phyloP scores from a whole-genome alignment of 2,329 filamentous ascomycete genomes.

The Claviceps citrina region DNA sequence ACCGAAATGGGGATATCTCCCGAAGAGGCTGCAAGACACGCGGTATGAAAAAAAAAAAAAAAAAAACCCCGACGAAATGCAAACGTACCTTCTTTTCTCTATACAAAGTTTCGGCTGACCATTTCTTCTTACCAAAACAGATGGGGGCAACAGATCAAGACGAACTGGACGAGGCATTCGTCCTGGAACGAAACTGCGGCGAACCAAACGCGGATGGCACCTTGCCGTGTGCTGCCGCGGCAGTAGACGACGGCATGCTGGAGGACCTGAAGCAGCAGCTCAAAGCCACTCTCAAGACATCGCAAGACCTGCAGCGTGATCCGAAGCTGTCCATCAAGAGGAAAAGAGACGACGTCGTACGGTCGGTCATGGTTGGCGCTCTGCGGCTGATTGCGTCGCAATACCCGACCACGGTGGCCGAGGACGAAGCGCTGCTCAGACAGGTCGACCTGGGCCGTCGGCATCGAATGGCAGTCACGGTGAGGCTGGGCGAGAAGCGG shows the following conservation, averaged over 20 bases:
- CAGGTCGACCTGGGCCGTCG: constrained; percentile 18
- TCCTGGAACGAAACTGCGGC: constrained; percentile 42
- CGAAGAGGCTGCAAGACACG: constrained; percentile 24
- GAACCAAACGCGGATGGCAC: constrained; percentile 36
- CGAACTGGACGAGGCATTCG: constrained; percentile 59
- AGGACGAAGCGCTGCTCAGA: constrained; percentile 25
- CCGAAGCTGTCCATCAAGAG: constrained; percentile 34
- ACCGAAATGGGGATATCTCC: constrained; percentile 23
- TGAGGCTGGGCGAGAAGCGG: constrained; percentile 58
- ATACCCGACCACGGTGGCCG: constrained; percentile 26
- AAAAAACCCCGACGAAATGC: too few species aligned
- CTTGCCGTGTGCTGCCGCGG: constrained; percentile 22
- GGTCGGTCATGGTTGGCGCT: constrained; percentile 23
- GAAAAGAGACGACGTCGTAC: constrained; percentile 30
- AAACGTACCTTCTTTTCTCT: too few species aligned
- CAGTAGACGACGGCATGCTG: constrained; percentile 27
- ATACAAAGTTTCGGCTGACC: background rate
- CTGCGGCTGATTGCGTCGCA: constrained; percentile 24
- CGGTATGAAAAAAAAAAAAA: too few species aligned
- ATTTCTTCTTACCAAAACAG: constrained; percentile 6
- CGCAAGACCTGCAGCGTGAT: constrained; percentile 28
- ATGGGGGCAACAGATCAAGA: constrained; percentile 40
- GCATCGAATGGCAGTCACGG: constrained; percentile 45
- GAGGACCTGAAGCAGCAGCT: constrained; percentile 38
- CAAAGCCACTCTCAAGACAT: constrained; percentile 31